Base-by-base conservation (phyloP, 371 early-diverging fungal species). In the Mucor circinelloides region DNA sequence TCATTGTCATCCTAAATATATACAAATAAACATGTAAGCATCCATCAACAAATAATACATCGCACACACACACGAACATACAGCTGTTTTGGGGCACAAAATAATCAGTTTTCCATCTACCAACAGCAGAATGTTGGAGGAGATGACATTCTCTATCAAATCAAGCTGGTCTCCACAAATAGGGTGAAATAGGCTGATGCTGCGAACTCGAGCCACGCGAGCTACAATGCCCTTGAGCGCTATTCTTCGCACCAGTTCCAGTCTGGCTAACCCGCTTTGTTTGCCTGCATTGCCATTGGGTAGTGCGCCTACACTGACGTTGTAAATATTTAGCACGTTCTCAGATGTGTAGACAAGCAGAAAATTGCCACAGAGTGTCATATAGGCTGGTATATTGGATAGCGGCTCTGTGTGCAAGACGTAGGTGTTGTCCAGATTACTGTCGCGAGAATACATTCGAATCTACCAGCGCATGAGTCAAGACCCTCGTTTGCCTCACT, bases 361-460 rank as follows among this genome's bases (percentile, higher is more conserved):
- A 46, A 83, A 85, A 19, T 75, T 69, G 55, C 87, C 84, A 58
- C 87, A 66, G 31, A 85, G 70, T 58, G 81, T 88, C 71, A 95
- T 69, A 71, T 88, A 82, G 27, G 87, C 64, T 4, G 88, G 83
- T 12, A 72, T 71, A 50, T 72, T 61, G 6, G 78, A 66, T 17
- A 86, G 64, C 9, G 75, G 64, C 60, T 91, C 88, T 3, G 77
- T 78, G 54, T 86, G 83, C 12, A 93, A 67, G 8, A 90, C 63
- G 17, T 88, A 71, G 6, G 82, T 75, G 63, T 85, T 83, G 70
- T 93, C 93, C 55, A 94, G 73, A 44, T 92, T 95, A 17, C 80
- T 82, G 23, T 94, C 94, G n/a, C 93, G 83, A 28, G 92, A 89
- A 70, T 90, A 94, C 56, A 93, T 64, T 2, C 91, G 84, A 56